These are phyloP conservation scores for Blastocystis sp. DNA, from an alignment of 352 stramenopile genomes.

Conservation along the genomic window DNA sequence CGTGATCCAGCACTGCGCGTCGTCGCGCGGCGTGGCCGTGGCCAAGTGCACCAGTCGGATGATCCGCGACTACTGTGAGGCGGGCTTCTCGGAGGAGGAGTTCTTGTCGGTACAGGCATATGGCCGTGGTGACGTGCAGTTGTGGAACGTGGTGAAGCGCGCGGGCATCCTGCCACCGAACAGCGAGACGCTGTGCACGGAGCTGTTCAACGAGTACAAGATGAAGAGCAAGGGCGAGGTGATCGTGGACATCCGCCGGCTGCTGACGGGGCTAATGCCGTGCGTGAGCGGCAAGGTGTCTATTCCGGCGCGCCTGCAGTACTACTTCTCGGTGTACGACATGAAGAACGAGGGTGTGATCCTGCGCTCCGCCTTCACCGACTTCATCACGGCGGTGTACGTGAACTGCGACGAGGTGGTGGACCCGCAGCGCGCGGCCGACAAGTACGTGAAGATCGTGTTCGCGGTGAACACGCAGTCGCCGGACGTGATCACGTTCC, in stretches of 20 bases:
- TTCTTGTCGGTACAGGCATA: neutral
- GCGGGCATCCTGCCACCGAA: neutral
- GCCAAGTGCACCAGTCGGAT: neutral
- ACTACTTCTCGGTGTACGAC: constrained; percentile 42
- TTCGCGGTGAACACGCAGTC: constrained; percentile 48
- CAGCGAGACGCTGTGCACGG: neutral
- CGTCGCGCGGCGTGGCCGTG: neutral
- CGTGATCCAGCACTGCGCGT: constrained; percentile 13
- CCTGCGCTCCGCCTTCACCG: neutral
- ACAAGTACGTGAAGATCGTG: constrained; percentile 43
- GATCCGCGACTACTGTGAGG: constrained; percentile 33
- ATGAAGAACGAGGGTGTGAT: constrained; percentile 25
- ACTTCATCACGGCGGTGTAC: constrained; percentile 51
- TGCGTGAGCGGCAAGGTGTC: neutral
- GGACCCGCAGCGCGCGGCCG: constrained; percentile 2
- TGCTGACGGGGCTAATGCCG: constrained; percentile 4
- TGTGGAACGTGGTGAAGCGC: constrained; percentile 15
- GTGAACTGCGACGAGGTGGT: neutral
- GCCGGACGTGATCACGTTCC: constrained; percentile 14
- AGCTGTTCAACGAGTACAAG: constrained; percentile 44
- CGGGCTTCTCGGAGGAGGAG: constrained; percentile 28
- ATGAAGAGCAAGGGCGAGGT: neutral
- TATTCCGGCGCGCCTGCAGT: neutral
- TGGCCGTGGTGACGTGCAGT: neutral
- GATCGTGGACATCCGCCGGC: neutral